phyloP scores from a whole-genome alignment of 2,329 filamentous ascomycete species.

The Ophiostoma novo-ulmi region DNA sequence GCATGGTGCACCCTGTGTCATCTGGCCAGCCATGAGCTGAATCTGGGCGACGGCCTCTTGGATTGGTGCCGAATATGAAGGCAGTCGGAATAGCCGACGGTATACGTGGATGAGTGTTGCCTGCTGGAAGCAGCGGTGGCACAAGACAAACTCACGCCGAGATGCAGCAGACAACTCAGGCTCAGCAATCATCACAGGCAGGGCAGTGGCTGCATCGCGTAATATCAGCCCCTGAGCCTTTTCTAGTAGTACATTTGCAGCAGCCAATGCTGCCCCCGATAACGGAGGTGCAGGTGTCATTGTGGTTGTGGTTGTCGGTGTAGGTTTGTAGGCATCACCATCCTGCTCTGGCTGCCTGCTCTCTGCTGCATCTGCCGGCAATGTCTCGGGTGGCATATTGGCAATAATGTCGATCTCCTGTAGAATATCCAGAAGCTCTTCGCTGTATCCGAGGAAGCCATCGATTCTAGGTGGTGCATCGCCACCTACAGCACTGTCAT shows the following conservation, averaged over 20 bases:
- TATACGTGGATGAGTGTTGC: constrained; percentile 25
- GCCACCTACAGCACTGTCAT: neutral
- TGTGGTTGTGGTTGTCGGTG: neutral
- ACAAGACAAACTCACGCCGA: constrained; percentile 20
- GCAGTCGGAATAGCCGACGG: constrained; percentile 23
- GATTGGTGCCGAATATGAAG: constrained; percentile 19
- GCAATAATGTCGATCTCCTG: constrained; percentile 22
- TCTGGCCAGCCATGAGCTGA: constrained; percentile 18
- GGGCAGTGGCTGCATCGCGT: neutral
- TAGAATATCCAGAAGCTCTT: constrained; percentile 22
- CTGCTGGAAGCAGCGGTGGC: constrained; percentile 24
- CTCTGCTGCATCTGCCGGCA: neutral
- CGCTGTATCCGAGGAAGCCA: constrained; percentile 24
- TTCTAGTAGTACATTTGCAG: constrained; percentile 5
- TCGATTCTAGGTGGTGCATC: constrained; percentile 20
- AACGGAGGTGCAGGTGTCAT: neutral
- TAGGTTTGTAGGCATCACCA: neutral
- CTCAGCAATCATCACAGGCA: constrained; percentile 9
- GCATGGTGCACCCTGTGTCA: constrained; percentile 23
- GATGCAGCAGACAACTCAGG: neutral
- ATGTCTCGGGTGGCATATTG: neutral
- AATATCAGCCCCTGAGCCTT: constrained; percentile 4
- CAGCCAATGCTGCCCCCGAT: neutral
- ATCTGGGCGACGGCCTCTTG: constrained; percentile 20
- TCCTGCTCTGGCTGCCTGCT: neutral